Evolutionary conservation across 192 early-diverging fungal genomes (phyloP), one percentile per base, ranked within the genome.

Genomic region (Coemansia sp.): DNA sequence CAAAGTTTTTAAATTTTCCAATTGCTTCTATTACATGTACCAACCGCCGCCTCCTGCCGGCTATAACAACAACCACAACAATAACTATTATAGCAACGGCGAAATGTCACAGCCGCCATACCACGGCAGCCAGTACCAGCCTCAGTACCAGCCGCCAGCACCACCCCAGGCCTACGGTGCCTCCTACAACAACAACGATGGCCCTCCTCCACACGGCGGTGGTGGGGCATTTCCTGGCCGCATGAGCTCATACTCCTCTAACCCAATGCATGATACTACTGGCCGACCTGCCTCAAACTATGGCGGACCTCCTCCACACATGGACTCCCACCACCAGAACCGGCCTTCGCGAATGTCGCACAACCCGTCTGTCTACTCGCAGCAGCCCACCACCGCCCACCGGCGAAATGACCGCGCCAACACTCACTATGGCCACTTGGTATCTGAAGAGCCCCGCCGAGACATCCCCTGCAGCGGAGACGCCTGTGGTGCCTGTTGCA

Each of bases 401-500:
- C 30, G 43, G 65, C 16, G 60, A 69, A 39, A 52, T 28, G 19
- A 40, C 59, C 38, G 66, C 37, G 62, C 53, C n/a, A 49, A 39
- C 62, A 32, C 61, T 17, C 71, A 82, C 57, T 82, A 82, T 42
- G 80, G 80, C 44, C 74, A 82, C 14, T 26, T 82, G 66, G 80
- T 82, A 21, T 59, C 59, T 26, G 71, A 82, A 47, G 66, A 66
- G 43, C 64, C 67, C 37, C 46, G 49, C 7, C 62, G 70, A 13
- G 59, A 70, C 44, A 63, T 60, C 0, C 63, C 75, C 2, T 82
- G 80, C 57, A 68, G 80, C 43, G 75, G 80, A 8, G 72, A 66
- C 21, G 72, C 75, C 38, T 82, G 80, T 40, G 47, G 66, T n/a
- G 75, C 75, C 23, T 82, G 80, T 66, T 82, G 80, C 66, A 77